Evolutionary conservation across 1,284 basidiomycete species (phyloP), one percentile per base, ranked within the genome.

Genomic region (Tilletia horrida): DNA sequence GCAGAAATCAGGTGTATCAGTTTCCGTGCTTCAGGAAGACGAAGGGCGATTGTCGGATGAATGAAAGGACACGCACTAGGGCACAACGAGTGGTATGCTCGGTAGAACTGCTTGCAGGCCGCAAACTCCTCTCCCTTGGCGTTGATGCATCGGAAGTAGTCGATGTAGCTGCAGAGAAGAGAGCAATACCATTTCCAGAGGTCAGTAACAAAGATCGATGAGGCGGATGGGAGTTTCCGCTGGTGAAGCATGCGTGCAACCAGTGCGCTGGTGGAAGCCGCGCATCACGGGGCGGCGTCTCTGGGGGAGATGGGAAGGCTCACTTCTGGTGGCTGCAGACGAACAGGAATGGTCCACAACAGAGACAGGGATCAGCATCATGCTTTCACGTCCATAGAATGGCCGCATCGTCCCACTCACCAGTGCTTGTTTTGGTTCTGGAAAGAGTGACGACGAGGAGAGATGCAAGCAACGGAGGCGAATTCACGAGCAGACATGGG

Each of bases 31-130:
- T 48, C 21, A 31, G 65, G 3, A 47, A 25, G 16, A 48, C 14
- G 40, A 40, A 66, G 35, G 8, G n/a, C n/a, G n/a, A 89, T 92
- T 83, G 35, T 4, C 11, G 11, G 35, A 40, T 4, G 35, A n/a
- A n/a, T n/a, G n/a, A 45, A 11, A n/a, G 47, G 18, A 52, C 6
- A 52, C 50, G 21, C 80, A 96, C 93, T 97, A 73, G 96, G 96
- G 86, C 96, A 99, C 72, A 98, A 88, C 65, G 94, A 93, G 86
- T 92, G 88, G 87, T 93, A 99, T 44, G 92, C 91, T 82, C 89
- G 88, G 86, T 91, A 92, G 89, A 99, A 99, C 85, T 97, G 93
- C 86, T 95, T 93, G 90, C 96, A 98, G 9, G 96, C 93, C 25
- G 90, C 88, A 83, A 90, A 97, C 70, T 98, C 96, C 80, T 98